phyloP scores from a whole-genome alignment of 208 protist genomes.

The Perkinsela sp. region DNA sequence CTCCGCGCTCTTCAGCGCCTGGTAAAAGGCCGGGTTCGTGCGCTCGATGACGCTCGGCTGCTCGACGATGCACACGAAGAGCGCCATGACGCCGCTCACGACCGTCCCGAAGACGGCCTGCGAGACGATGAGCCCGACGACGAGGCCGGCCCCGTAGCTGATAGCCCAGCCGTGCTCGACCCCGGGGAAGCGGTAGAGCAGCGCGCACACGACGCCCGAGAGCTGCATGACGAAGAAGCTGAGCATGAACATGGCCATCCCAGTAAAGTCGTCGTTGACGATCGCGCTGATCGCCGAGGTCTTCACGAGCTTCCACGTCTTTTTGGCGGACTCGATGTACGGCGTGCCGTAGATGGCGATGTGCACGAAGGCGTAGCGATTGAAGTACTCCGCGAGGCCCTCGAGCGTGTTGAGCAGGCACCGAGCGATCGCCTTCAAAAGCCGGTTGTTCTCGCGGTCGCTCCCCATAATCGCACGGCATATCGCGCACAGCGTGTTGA shows the following conservation, averaged over 20 bases:
- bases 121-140: conserved; percentile 18
- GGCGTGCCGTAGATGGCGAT: conserved; percentile 52
- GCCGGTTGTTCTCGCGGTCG: conserved; percentile 11
- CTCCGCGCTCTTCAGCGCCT: neutral
- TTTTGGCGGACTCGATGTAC: conserved; percentile 34
- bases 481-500: conserved; percentile 19
- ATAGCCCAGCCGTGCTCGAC: conserved; percentile 7
- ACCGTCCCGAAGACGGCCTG: conserved; percentile 17
- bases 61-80: conserved; percentile 60
- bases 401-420: conserved; percentile 25
- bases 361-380: conserved; percentile 58
- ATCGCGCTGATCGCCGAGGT: conserved; percentile 27
- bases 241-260: conserved; percentile 12
- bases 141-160: conserved; percentile 8
- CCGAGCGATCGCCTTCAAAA: conserved; percentile 17
- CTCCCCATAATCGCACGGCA: conserved; percentile 10
- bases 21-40: neutral
- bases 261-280: conserved; percentile 37
- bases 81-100: conserved; percentile 19
- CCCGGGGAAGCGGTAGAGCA: conserved; percentile 4
- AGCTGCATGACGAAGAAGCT: conserved; percentile 15
- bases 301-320: conserved; percentile 22
- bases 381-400: conserved; percentile 36
- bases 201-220: conserved; percentile 16
- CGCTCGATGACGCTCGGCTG: conserved; percentile 17